These are phyloP conservation scores for Ogataea siamensis DNA, from an alignment of 805 yeast genomes.

Conservation along the genomic window DNA sequence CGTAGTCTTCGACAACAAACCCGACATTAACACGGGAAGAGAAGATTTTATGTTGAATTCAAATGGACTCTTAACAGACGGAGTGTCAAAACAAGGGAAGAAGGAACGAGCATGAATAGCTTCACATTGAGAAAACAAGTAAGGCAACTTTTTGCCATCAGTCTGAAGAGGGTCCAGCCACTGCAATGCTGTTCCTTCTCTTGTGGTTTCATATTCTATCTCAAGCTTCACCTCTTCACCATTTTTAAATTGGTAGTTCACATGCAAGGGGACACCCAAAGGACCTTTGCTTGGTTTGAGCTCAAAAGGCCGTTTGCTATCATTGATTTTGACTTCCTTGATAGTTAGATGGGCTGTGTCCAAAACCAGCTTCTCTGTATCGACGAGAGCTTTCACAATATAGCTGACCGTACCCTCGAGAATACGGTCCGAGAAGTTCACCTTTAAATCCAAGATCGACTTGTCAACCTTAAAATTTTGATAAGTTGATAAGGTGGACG, in stretches of 20 bases:
- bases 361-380: conserved; percentile 44
- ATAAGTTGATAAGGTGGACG: conserved; percentile 79
- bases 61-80: conserved; percentile 71
- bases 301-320: conserved; percentile 30
- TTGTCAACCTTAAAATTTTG: conserved; percentile 45
- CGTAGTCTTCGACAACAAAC: conserved; percentile 32
- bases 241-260: conserved; percentile 26
- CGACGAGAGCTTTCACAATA: conserved; percentile 36
- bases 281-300: conserved; percentile 47
- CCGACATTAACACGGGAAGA: conserved; percentile 72
- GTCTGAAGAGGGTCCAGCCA: conserved; percentile 77
- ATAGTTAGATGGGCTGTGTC: conserved; percentile 69
- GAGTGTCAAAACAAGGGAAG: conserved; percentile 90
- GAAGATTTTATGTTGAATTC: conserved; percentile 58
- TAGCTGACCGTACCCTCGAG: conserved; percentile 57
- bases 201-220: conserved; percentile 67
- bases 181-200: conserved; percentile 78
- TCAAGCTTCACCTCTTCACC: conserved; percentile 30
- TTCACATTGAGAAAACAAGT: conserved; percentile 85
- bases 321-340: conserved; percentile 43
- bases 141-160: conserved; percentile 65
- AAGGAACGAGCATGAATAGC: conserved; percentile 87
- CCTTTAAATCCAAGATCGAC: conserved; percentile 51
- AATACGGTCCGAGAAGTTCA: conserved; percentile 52
- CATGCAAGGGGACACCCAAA: conserved; percentile 55